A percentile compares a stretch with the other conserved stretches of the same genome.
Conservation (phyloP, 129 eudicot species). For the Gnaphalium uliginosum region DNA sequence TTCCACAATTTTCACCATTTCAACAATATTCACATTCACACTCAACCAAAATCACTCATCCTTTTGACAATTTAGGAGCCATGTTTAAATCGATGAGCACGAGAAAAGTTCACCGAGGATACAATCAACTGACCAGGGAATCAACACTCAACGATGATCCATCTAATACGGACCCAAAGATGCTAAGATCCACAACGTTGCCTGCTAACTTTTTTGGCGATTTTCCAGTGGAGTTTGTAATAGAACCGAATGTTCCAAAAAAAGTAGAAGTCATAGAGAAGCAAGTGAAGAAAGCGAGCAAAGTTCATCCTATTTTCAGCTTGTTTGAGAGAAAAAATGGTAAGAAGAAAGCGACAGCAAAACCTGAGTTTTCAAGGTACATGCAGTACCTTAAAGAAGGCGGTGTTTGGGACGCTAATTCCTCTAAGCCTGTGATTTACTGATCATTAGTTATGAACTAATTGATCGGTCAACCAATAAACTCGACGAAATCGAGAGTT, state of each 20-base stretch:
- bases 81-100: slow-evolving; percentile 66
- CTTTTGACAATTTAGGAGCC: slow-evolving; percentile 7
- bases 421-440: slow-evolving; percentile 46
- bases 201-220: slow-evolving; percentile 40
- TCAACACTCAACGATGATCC: slow-evolving; percentile 2
- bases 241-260: slow-evolving; percentile 21
- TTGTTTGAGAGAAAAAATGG: slow-evolving; percentile 44
- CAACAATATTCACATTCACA: background rate
- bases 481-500: background rate
- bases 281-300: slow-evolving; percentile 62
- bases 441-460: background rate
- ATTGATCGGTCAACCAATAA: background rate
- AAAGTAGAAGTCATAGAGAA: slow-evolving; percentile 23
- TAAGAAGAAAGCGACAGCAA: slow-evolving; percentile 67
- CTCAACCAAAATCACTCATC: background rate
- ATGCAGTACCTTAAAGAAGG: slow-evolving; percentile 74
- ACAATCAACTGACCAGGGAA: slow-evolving; percentile 42
- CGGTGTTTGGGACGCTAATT: slow-evolving; percentile 46
- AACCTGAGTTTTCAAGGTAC: slow-evolving; percentile 75
- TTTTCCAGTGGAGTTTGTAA: slow-evolving; percentile 7
- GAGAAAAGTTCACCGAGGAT: slow-evolving; percentile 39
- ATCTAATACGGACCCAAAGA: slow-evolving; percentile 25
- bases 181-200: slow-evolving; percentile 46
- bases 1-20: background rate
- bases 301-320: slow-evolving; percentile 58